These are phyloP conservation scores for Pterocarpus santalinus DNA, from an alignment of 306 rosid genomes.

Conservation along the genomic window DNA sequence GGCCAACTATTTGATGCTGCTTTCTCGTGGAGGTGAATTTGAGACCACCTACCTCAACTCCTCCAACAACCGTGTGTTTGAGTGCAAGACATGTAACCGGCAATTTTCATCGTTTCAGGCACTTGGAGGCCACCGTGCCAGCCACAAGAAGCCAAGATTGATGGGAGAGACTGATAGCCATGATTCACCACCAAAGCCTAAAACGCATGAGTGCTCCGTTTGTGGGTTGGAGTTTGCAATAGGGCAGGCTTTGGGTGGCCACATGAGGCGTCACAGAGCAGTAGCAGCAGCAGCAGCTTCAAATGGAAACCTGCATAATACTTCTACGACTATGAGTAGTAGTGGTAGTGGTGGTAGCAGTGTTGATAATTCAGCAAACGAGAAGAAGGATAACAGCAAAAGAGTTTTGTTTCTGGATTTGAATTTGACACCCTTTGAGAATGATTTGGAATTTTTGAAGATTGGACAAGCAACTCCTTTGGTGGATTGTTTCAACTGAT, in stretches of 20 bases:
- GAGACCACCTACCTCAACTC: slow-evolving; percentile 4
- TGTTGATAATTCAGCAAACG: slow-evolving; percentile 10
- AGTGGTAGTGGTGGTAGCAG: background rate
- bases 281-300: slow-evolving; percentile 43
- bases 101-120: slow-evolving; percentile 89
- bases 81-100: slow-evolving; percentile 92
- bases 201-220: slow-evolving; percentile 86
- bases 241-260: slow-evolving; percentile 98
- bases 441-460: slow-evolving; percentile 72
- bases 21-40: slow-evolving; percentile 60
- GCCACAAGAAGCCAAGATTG: slow-evolving; percentile 90
- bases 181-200: slow-evolving; percentile 66
- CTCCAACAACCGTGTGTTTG: slow-evolving; percentile 69
- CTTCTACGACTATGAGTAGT: background rate
- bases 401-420: slow-evolving; percentile 71
- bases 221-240: slow-evolving; percentile 90
- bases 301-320: background rate
- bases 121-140: slow-evolving; percentile 94
- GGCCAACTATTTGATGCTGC: slow-evolving; percentile 90
- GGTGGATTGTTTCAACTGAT: slow-evolving; percentile 62
- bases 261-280: slow-evolving; percentile 88
- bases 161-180: slow-evolving; percentile 46
- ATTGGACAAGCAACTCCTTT: slow-evolving; percentile 61
- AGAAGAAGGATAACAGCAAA: slow-evolving; percentile 40
- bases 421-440: slow-evolving; percentile 86